These are phyloP conservation scores for Parasitella parasitica DNA, from an alignment of 371 early-diverging fungal genomes.

Conservation along the genomic window DNA sequence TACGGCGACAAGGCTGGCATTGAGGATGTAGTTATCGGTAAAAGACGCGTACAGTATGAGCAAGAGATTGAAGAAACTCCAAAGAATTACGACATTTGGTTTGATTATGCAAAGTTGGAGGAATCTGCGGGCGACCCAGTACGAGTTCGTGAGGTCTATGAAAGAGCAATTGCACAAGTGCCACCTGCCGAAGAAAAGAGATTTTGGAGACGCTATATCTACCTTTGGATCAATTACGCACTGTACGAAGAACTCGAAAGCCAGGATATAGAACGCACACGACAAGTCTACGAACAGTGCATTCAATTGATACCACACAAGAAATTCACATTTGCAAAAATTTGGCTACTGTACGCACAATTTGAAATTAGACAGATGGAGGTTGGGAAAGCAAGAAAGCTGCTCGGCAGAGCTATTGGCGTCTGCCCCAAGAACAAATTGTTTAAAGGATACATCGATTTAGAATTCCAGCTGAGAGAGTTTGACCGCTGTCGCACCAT, in stretches of 20 bases:
- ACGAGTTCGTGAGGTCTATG: conserved; percentile 90
- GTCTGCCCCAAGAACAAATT: conserved; percentile 78
- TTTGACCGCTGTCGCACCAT: conserved; percentile 92
- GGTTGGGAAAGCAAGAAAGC: conserved; percentile 75
- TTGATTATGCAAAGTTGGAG: conserved; percentile 90
- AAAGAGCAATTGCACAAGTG: conserved; percentile 90
- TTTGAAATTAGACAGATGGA: conserved; percentile 87
- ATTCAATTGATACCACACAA: conserved; percentile 91
- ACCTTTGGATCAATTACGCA: conserved; percentile 97
- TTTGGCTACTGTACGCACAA: conserved; percentile 92
- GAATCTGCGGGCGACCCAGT: conserved; percentile 76
- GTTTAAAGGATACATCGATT: conserved; percentile 94
- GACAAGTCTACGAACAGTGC: conserved; percentile 84
- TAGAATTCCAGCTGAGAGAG: conserved; percentile 90
- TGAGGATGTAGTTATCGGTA: conserved; percentile 85
- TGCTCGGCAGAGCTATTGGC: conserved; percentile 87
- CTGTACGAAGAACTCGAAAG: conserved; percentile 91
- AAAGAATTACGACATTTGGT: conserved; percentile 94
- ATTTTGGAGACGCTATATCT: conserved; percentile 95
- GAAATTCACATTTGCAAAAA: conserved; percentile 93
- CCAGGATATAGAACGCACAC: conserved; percentile 80
- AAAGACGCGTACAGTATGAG: conserved; percentile 89
- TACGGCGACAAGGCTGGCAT: conserved; percentile 86
- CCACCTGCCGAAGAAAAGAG: conserved; percentile 89
- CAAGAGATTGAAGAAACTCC: conserved; percentile 78